Evolutionary conservation across 345 rosid genomes (phyloP).

Genomic region (Eucalyptus tenuipes): DNA sequence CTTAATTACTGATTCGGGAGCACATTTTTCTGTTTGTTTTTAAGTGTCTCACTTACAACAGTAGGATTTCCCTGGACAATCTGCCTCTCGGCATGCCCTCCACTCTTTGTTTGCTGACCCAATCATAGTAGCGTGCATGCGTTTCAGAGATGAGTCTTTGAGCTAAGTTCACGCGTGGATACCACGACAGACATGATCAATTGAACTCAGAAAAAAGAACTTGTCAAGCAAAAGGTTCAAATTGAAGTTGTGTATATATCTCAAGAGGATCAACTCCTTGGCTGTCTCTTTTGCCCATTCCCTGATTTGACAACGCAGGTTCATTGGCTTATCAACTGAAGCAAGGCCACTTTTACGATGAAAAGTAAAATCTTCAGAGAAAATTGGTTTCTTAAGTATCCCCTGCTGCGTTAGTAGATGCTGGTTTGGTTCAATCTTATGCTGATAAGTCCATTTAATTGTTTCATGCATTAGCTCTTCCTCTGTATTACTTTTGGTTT

Average conservation of each 20-base stretch:
- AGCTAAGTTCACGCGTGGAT: background rate
- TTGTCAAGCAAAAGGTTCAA: background rate
- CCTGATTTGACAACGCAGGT: background rate
- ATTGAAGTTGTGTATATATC: background rate
- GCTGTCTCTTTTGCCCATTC: background rate
- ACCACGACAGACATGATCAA: background rate
- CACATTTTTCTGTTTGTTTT: background rate
- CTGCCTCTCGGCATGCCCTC: background rate
- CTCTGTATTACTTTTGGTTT: background rate
- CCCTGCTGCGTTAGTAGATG: background rate
- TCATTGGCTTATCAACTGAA: background rate
- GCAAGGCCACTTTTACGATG: background rate
- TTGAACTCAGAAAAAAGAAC: background rate
- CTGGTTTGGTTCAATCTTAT: background rate
- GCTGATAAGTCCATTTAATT: background rate
- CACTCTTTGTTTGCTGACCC: background rate
- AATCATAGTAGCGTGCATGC: background rate
- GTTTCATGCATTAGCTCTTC: background rate
- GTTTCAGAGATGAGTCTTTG: background rate
- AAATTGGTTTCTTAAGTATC: background rate
- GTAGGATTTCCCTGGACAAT: background rate
- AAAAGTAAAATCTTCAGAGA: background rate
- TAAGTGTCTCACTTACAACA: background rate
- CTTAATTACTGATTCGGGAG: background rate
- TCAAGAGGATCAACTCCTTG: background rate